Evolutionary conservation across 768 basidiomycete species (phyloP).

Genomic region (Tricholoma sp.): DNA sequence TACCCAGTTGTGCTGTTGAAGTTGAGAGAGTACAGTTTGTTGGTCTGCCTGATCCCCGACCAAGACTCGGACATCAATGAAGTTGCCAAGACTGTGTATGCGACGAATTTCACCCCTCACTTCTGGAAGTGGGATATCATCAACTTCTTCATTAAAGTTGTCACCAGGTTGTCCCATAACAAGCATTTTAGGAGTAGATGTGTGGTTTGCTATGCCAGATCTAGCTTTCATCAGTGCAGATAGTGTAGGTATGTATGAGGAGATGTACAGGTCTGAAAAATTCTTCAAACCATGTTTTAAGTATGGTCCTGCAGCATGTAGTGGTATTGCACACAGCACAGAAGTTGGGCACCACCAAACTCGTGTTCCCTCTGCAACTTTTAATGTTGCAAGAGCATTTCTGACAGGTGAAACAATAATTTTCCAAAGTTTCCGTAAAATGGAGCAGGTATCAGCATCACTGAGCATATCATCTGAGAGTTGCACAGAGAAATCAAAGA

Average conservation of each 20-base stretch:
- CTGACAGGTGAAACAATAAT: neutral
- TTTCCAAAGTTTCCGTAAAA: neutral
- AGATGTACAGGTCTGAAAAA: constrained; percentile 7
- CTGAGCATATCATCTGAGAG: too few relatives aligned
- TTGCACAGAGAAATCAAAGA: too few relatives aligned
- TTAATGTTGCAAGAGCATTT: neutral
- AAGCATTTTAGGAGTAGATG: neutral
- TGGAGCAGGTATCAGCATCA: neutral
- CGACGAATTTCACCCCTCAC: constrained; percentile 3
- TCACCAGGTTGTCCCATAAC: constrained; percentile 6
- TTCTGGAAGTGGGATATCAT: constrained; percentile 4
- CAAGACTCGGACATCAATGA: neutral
- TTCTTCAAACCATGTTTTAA: too few relatives aligned
- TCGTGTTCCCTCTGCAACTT: constrained; percentile 6
- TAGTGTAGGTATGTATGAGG: constrained; percentile 14
- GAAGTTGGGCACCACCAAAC: constrained; percentile 26
- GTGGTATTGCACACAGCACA: constrained; percentile 17
- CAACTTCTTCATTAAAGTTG: too few relatives aligned
- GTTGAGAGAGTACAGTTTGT: neutral
- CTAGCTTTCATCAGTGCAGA: constrained; percentile 4
- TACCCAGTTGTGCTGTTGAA: neutral
- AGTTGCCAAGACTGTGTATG: neutral
- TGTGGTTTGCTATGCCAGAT: neutral
- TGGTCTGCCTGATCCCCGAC: neutral
- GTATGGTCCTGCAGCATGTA: constrained; percentile 17